Conservation (phyloP, 2,329 filamentous ascomycete genomes). For the Pyrenophora seminiperda region DNA sequence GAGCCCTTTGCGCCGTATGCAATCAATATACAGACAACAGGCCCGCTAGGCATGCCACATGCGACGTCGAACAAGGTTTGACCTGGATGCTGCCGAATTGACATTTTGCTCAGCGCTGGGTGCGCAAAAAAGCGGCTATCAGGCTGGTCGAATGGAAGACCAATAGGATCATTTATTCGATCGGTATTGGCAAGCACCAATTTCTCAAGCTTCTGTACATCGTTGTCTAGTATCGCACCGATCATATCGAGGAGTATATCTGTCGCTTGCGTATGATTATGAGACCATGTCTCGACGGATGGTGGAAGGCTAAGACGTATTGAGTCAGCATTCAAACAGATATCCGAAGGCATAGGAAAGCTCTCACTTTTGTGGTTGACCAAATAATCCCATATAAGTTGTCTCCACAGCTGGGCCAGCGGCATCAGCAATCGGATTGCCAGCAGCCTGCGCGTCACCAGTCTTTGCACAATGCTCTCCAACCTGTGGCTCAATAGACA, state of each 20-base stretch:
- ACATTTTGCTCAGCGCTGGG: conserved; percentile 30
- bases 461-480: conserved; percentile 3
- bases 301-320: conserved; percentile 12
- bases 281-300: conserved; percentile 22
- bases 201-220: conserved; percentile 33
- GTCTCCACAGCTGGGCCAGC: conserved; percentile 11
- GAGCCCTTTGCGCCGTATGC: conserved; percentile 38
- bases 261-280: conserved; percentile 15
- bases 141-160: conserved; percentile 34
- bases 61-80: conserved; percentile 44
- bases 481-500: background rate
- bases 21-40: conserved; percentile 35
- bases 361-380: conserved; percentile 17
- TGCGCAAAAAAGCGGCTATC: conserved; percentile 34
- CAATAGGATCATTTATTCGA: conserved; percentile 39
- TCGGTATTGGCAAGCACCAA: conserved; percentile 31
- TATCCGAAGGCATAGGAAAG: background rate
- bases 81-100: conserved; percentile 37
- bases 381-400: conserved; percentile 15
- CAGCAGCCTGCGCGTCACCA: conserved; percentile 16
- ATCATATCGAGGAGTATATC: conserved; percentile 38
- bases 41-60: conserved; percentile 35
- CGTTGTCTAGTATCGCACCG: conserved; percentile 29
- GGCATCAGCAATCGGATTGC: background rate
- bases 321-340: conserved; percentile 2